These are phyloP conservation scores for Purpureocillium takamizusanense DNA, from an alignment of 2,329 filamentous ascomycete species.

Conservation along the genomic window DNA sequence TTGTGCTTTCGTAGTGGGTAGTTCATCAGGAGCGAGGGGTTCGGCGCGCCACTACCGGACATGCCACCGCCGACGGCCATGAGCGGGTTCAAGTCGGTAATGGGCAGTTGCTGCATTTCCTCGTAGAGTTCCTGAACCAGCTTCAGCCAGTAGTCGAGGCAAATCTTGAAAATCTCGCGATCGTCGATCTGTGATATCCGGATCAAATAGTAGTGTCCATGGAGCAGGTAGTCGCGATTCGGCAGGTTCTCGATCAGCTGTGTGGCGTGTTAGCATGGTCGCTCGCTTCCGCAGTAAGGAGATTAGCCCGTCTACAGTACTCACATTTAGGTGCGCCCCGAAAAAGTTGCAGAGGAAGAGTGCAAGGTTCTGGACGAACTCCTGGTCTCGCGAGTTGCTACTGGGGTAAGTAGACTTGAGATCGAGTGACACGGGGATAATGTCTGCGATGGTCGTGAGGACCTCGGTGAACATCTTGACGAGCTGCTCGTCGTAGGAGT, in stretches of 20 bases:
- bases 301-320: conserved; percentile 8
- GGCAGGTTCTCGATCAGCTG: conserved; percentile 91
- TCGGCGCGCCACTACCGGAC: conserved; percentile 73
- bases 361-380: conserved; percentile 94
- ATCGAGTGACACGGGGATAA: conserved; percentile 84
- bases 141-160: conserved; percentile 98
- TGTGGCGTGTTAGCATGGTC: conserved; percentile 8
- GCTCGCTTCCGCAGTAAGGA: background rate
- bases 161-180: conserved; percentile 98
- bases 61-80: conserved; percentile 67
- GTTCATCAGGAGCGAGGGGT: conserved; percentile 75
- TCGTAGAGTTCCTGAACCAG: conserved; percentile 96
- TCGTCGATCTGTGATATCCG: conserved; percentile 98
- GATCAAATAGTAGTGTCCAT: conserved; percentile 96
- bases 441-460: conserved; percentile 82
- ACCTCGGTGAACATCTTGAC: conserved; percentile 98
- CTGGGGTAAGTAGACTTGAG: conserved; percentile 84
- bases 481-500: conserved; percentile 87
- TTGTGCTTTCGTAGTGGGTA: conserved; percentile 97
- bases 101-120: conserved; percentile 94
- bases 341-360: conserved; percentile 98
- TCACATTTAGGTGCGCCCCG: conserved; percentile 76
- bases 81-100: conserved; percentile 86
- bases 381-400: conserved; percentile 89
- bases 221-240: conserved; percentile 87